Base-by-base conservation (phyloP, 345 rosid genomes). In the Cardamine resedifolia region DNA sequence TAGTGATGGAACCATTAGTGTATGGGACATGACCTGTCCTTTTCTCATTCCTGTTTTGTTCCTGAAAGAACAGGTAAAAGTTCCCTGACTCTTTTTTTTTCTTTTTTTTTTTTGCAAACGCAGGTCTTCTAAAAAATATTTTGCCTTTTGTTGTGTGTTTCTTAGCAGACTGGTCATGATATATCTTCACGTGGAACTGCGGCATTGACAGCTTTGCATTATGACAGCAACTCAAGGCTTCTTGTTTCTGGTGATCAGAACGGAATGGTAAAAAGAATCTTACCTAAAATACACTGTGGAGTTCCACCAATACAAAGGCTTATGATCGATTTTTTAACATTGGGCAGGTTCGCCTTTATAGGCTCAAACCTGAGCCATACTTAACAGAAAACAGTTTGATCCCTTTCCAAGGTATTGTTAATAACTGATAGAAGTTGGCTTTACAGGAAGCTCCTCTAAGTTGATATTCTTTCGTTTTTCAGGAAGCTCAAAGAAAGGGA, bases 11-110 rank as follows among this genome's bases (percentile, higher is more conserved):
- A 81, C 86, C 43, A 80, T 88, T 68, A 73, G 90, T 64, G 85
- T 94, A 58, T 94, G 97, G 98, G 96, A 94, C 78, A 77, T 83
- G 67, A 77, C 95, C 15, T 89, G 91, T 71, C 87, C 92, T 41
- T 67, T 89, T 71, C 78, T 75, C 31, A 60, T 87, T 77, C 98
- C 87, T 24, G 38, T 88, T 69, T 68, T 91, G 58, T 81, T 84
- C 21, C 36, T 91, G 48, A 90, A 83, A 80, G 96, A 89, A 56
- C 97, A 91, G 96, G 98, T 90, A 80, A 52, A 12, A 26, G 1
- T 48, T 58, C 33, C 15, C 0, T 3, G 44, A 28, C 41, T 3
- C n/a, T n/a, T n/a, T n/a, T n/a, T n/a, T n/a, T n/a, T n/a, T n/a
- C n/a, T n/a, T 33, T 18, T 43, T 6, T 47, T 18, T 10, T 20